Evolutionary conservation across 768 basidiomycete genomes (phyloP).

Genomic region (Phylloporus arenicola): DNA sequence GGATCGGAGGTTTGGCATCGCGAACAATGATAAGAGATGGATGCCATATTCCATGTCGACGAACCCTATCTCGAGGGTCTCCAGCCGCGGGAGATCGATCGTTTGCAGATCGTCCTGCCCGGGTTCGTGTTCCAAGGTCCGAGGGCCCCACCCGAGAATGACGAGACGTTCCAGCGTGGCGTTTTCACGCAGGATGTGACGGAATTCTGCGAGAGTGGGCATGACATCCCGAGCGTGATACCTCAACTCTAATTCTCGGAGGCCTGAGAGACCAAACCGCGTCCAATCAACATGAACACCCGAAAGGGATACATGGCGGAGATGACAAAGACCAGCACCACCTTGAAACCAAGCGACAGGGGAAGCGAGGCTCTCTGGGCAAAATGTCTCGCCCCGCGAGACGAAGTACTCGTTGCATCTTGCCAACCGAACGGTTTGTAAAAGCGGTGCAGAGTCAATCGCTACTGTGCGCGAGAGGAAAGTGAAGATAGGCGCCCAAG

Average conservation of each 20-base stretch:
- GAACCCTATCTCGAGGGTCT: conserved; percentile 39
- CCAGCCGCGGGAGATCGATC: conserved; percentile 30
- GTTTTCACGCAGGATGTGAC: conserved; percentile 37
- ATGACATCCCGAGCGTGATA: conserved; percentile 55
- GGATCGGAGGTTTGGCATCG: conserved; percentile 33
- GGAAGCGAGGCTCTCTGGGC: conserved; percentile 34
- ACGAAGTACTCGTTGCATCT: conserved; percentile 59
- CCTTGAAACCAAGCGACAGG: conserved; percentile 41
- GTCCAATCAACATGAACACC: conserved; percentile 59
- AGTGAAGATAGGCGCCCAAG: conserved; percentile 52
- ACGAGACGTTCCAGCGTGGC: conserved; percentile 36
- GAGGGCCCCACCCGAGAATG: conserved; percentile 53
- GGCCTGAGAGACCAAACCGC: conserved; percentile 34
- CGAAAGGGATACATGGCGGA: conserved; percentile 42
- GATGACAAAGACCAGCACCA: conserved; percentile 27
- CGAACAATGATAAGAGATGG: conserved; percentile 35
- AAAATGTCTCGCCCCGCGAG: conserved; percentile 38
- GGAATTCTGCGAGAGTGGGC: conserved; percentile 46
- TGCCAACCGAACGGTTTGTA: conserved; percentile 41
- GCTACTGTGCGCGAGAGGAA: conserved; percentile 41
- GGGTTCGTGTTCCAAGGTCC: not conserved
- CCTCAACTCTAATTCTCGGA: conserved; percentile 46
- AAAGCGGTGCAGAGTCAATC: conserved; percentile 31
- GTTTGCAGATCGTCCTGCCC: conserved; percentile 1
- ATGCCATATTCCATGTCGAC: conserved; percentile 37